Evolutionary conservation across 805 yeast genomes (phyloP).

Genomic region (Wickerhamomyces sydowiorum): DNA sequence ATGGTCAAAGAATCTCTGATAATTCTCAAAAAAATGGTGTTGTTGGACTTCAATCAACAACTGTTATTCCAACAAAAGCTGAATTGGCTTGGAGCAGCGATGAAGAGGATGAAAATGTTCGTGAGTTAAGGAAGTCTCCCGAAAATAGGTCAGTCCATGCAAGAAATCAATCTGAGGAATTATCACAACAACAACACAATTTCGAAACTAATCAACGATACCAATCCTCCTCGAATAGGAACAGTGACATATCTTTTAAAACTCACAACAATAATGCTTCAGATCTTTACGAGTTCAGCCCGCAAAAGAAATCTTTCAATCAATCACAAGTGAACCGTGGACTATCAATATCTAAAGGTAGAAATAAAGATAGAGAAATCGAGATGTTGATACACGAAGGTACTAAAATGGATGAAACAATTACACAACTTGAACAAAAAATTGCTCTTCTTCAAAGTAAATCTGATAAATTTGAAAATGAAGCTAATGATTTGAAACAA

Average conservation of each 20-base stretch:
- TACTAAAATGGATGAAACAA: conserved; percentile 41
- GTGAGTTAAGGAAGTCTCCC: background rate
- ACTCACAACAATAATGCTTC: background rate
- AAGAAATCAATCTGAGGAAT: background rate
- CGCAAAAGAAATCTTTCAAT: conserved; percentile 5
- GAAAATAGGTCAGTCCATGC: background rate
- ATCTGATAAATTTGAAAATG: conserved; percentile 21
- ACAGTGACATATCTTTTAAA: background rate
- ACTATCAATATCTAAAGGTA: conserved; percentile 18
- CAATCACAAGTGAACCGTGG: conserved; percentile 16
- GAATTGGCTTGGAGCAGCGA: conserved; percentile 85
- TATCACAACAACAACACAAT: too few species aligned
- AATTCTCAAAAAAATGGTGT: conserved; percentile 11
- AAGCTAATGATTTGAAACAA: conserved; percentile 13
- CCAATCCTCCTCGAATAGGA: background rate
- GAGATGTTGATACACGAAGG: conserved; percentile 40
- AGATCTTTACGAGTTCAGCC: background rate
- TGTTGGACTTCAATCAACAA: conserved; percentile 51
- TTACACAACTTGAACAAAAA: conserved; percentile 31
- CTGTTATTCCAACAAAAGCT: conserved; percentile 81
- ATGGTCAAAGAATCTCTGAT: background rate
- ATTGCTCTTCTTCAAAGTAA: conserved; percentile 20
- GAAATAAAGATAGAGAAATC: conserved; percentile 37
- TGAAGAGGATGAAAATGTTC: conserved; percentile 50
- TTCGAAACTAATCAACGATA: background rate